phyloP scores from a whole-genome alignment of 2,329 filamentous ascomycete genomes.

The Talaromyces sp. region DNA sequence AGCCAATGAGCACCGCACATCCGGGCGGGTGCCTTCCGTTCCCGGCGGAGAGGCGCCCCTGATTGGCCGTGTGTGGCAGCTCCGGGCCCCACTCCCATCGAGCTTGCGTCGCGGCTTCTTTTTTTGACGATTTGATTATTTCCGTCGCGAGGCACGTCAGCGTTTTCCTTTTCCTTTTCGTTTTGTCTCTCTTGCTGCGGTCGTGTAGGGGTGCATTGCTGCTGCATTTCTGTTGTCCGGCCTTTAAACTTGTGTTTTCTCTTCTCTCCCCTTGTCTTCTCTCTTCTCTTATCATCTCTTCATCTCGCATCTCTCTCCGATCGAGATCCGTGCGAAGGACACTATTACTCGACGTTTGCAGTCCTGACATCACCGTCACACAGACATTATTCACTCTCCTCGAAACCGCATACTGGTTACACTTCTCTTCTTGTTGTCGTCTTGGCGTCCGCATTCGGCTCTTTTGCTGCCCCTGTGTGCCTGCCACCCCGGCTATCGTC shows the following conservation, averaged over 20 bases:
- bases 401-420: neutral
- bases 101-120: neutral
- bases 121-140: neutral
- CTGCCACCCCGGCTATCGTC: neutral
- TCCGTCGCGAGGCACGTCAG: neutral
- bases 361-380: neutral
- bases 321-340: neutral
- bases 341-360: neutral
- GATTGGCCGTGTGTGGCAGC: neutral
- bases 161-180: neutral
- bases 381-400: neutral
- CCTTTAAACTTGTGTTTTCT: neutral
- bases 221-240: neutral
- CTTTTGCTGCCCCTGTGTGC: neutral
- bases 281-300: neutral
- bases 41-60: neutral
- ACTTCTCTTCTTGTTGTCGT: neutral
- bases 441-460: neutral
- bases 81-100: neutral
- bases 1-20: neutral
- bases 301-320: neutral
- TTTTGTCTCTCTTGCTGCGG: neutral
- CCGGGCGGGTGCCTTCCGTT: neutral
- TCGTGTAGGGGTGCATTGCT: neutral
- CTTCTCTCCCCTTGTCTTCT: neutral